Evolutionary conservation across 805 yeast genomes (phyloP), one percentile per base, ranked within the genome.

Genomic region (Ogataea polymorpha): DNA sequence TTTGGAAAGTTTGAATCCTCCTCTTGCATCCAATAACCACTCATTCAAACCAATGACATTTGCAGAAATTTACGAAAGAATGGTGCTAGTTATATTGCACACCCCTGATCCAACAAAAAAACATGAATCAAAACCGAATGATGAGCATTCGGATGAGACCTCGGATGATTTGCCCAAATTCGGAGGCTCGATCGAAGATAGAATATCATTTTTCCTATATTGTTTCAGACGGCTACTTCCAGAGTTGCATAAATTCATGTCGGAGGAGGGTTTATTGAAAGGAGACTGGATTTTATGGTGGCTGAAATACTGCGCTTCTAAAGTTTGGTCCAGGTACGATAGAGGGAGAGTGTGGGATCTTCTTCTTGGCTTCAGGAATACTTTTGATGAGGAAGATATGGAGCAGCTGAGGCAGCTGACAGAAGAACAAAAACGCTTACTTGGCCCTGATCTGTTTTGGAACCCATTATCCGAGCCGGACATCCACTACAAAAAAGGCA

Each of bases 281-380:
- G 93, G 86, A 51, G 89, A 82, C 56, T 90, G 97, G 97, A 68
- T 89, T 18, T 73, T 87, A 28, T 90, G 96, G 96, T 90, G 97
- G 97, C 69, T 90, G 48, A 87, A 88, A 58, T 90, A 86, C 73
- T 77, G 86, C 56, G 96, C 96, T 15, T 77, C 93, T 11, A 86
- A 86, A 62, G 88, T 83, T 6, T 79, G 95, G 76, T 82, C 89
- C 32, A 74, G 84, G 46, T 72, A 71, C 44, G 96, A 88, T 61
- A 66, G 96, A 38, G 96, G 93, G 10, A 71, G 96, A 46, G 71
- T 88, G 6, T 90, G 98, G 98, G 98, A 90, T 65, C 65, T 80
- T 48, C 62, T 89, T 32, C 62, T 90, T 18, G 96, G 96, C 1
- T 87, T 90, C 80, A 72, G 90, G 52, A 68, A 70, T 9, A 45